A percentile compares a stretch with the other conserved stretches of the same genome.
Conservation (phyloP, 257 asterid genomes). For the Jacaranda copaia region DNA sequence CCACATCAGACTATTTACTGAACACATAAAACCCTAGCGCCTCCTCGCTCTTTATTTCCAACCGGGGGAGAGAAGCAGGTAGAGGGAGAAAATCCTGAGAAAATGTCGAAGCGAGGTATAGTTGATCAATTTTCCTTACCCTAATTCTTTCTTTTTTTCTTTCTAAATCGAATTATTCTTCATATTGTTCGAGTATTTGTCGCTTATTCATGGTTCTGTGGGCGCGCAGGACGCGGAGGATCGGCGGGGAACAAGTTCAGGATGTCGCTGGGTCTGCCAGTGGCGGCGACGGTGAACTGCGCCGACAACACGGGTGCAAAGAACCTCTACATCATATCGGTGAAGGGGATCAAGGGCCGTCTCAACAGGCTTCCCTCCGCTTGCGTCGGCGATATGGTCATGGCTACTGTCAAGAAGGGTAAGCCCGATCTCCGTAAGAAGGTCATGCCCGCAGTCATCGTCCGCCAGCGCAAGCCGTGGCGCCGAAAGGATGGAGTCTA, state of each 20-base stretch:
- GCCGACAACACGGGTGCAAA: constrained; percentile 67
- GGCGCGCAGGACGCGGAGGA: constrained; percentile 58
- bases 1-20: not conserved
- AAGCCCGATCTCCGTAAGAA: constrained; percentile 66
- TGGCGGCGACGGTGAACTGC: constrained; percentile 63
- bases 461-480: constrained; percentile 67
- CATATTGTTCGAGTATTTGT: too few species aligned
- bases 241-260: constrained; percentile 68
- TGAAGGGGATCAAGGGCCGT: constrained; percentile 62
- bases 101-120: constrained; percentile 67
- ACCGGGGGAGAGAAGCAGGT: not conserved
- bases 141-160: not conserved
- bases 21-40: constrained; percentile 38
- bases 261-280: constrained; percentile 67
- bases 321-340: constrained; percentile 63
- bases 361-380: constrained; percentile 65
- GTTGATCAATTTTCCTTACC: not conserved
- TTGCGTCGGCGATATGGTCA: constrained; percentile 65
- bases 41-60: not conserved
- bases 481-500: constrained; percentile 67
- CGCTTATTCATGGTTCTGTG: not conserved
- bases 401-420: constrained; percentile 67
- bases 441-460: constrained; percentile 65
- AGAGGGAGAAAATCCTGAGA: constrained; percentile 26
- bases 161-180: not conserved